Evolutionary conservation across 2,329 filamentous ascomycete genomes (phyloP).

Genomic region (Pestalotiopsis sp.): DNA sequence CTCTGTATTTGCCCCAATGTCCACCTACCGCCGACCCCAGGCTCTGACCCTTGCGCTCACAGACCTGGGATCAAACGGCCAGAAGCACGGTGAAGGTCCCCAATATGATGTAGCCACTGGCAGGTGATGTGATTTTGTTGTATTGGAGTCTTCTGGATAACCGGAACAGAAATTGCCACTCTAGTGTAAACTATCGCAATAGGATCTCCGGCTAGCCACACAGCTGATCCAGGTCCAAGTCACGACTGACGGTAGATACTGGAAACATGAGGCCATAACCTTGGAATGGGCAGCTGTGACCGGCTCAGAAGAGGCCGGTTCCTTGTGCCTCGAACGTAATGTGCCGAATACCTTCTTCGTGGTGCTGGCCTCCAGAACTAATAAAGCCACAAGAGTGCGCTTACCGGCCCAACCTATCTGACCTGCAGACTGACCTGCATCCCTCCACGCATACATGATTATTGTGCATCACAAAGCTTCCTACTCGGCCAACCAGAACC

Average conservation of each 20-base stretch:
- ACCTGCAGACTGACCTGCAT: background rate
- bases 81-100: background rate
- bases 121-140: background rate
- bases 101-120: background rate
- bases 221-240: background rate
- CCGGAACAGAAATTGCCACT: conserved; percentile 3
- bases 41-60: no score
- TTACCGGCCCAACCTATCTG: background rate
- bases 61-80: background rate
- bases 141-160: background rate
- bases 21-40: background rate
- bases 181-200: conserved; percentile 6
- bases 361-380: background rate
- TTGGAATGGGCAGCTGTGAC: background rate
- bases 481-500: background rate
- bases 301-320: background rate
- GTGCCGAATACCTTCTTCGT: background rate
- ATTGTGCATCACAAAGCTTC: background rate
- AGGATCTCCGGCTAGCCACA: background rate
- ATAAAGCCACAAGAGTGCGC: background rate
- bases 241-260: background rate
- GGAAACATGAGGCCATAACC: background rate
- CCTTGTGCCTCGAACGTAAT: background rate
- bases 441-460: background rate
- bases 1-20: background rate